These are phyloP conservation scores for Fraxinus excelsior DNA, from an alignment of 257 asterid species.

Conservation along the genomic window DNA sequence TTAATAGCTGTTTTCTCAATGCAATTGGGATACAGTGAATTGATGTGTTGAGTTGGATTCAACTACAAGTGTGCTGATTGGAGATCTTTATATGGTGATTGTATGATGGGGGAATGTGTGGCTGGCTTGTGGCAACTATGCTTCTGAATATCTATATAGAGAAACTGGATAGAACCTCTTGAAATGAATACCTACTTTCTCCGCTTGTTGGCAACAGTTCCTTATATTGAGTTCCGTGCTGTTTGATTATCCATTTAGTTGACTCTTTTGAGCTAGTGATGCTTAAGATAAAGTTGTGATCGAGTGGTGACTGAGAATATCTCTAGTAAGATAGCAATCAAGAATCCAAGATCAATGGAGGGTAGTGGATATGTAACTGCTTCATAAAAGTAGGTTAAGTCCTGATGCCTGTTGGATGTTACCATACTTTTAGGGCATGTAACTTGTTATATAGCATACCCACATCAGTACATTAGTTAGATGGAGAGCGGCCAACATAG, in stretches of 20 bases:
- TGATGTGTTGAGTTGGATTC: constrained; percentile 20
- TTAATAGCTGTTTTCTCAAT: constrained; percentile 29
- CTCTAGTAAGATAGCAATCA: constrained; percentile 18
- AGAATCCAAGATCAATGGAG: constrained; percentile 18
- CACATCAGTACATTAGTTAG: constrained; percentile 19
- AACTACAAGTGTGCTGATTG: constrained; percentile 10
- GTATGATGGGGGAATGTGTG: constrained; percentile 14
- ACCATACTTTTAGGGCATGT: constrained; percentile 22
- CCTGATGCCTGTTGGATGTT: constrained; percentile 25
- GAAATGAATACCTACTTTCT: background rate
- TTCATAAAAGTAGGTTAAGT: constrained; percentile 18
- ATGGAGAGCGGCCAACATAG: constrained; percentile 26
- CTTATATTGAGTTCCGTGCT: constrained; percentile 22
- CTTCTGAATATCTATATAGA: constrained; percentile 18
- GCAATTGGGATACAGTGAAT: constrained; percentile 22
- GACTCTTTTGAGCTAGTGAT: constrained; percentile 29
- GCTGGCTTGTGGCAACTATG: constrained; percentile 1
- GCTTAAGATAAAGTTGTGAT: constrained; percentile 33
- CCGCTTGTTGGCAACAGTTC: constrained; percentile 22
- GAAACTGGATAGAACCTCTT: constrained; percentile 24
- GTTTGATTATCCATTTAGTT: constrained; percentile 30
- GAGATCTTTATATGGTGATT: constrained; percentile 3
- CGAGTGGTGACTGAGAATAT: constrained; percentile 25
- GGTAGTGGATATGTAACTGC: constrained; percentile 11
- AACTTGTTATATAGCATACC: constrained; percentile 22